Percentiles rank a stretch among this genome's conserved stretches.
phyloP scores from a whole-genome alignment of 345 rosid species.

The Cardamine chenopodiifolia region DNA sequence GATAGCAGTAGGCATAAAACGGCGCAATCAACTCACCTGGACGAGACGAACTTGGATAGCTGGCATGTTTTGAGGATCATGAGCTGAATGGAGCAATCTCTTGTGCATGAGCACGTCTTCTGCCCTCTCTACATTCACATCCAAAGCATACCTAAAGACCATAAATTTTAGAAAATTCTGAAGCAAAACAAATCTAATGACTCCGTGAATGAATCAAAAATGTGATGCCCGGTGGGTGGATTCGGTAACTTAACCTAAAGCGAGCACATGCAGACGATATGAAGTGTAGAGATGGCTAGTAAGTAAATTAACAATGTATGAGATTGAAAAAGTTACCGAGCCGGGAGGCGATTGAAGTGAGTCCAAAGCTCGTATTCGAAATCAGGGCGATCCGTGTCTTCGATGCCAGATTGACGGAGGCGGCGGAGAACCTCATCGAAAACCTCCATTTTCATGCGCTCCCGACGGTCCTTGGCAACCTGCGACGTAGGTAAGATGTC shows the following conservation, averaged over 20 bases:
- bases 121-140: slow-evolving; percentile 96
- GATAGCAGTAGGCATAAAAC: neutral
- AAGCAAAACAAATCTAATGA: neutral
- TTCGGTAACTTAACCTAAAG: neutral
- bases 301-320: neutral
- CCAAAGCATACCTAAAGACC: slow-evolving; percentile 77
- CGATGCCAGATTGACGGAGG: slow-evolving; percentile 54
- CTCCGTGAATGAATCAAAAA: neutral
- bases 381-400: slow-evolving; percentile 60
- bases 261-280: neutral
- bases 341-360: slow-evolving; percentile 91
- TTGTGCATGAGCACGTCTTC: slow-evolving; percentile 89
- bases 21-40: slow-evolving; percentile 52
- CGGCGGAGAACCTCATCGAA: slow-evolving; percentile 74
- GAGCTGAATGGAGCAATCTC: slow-evolving; percentile 42
- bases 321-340: slow-evolving; percentile 52
- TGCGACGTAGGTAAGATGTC: slow-evolving; percentile 47
- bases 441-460: slow-evolving; percentile 66
- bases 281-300: neutral
- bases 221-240: neutral
- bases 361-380: slow-evolving; percentile 87
- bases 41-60: slow-evolving; percentile 52
- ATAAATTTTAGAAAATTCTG: neutral
- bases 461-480: slow-evolving; percentile 51
- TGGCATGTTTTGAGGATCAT: slow-evolving; percentile 39